Base-by-base conservation (phyloP, 495 filamentous ascomycete species). In the Tuber umbilicatum region DNA sequence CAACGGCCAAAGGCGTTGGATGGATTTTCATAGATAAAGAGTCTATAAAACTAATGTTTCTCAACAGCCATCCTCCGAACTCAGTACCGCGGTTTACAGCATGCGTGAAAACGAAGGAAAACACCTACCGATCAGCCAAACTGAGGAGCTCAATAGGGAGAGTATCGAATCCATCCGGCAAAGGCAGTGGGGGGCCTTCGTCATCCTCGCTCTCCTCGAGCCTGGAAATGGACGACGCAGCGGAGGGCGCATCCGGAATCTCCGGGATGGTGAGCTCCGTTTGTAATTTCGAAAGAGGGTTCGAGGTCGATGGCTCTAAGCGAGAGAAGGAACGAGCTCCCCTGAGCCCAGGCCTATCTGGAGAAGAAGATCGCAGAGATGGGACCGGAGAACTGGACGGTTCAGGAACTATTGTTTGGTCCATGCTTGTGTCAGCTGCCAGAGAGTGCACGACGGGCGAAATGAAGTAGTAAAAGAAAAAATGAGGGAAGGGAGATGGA, bases 111-210 rank as follows among this genome's bases (percentile, higher is more conserved):
- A 27, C 31, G 68, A 60, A 35, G 43, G n/a, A 42, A 55, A 43
- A 41, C 55, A 73, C 80, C 74, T 86, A 94, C 92, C 92, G 90
- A 83, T 99, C 95, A 60, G 91, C 91, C 81, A 97, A 85, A 85
- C 92, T 95, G 47, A 93, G 85, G 73, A 99, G 87, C 86, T 99
- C 95, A 77, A 97, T 92, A 16, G 95, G 95, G 64, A 99, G 90
- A 79, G 97, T 91, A 78, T 97, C 92, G 73, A 92, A 89, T 43
- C 90, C 89, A 80, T 82, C 81, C 17, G 81, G 81, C n/a, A 82
- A 74, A 21, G 81, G 80, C 9, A 68, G 73, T 27, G 75, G 76
- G 40, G 77, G 77, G 35, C 90, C 89, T 27, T 82, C 74, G 0
- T 84, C 84, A 74, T 89, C 89, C 39, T 89, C 87, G 75, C 89